Evolutionary conservation across 805 yeast species (phyloP).

Genomic region (Allodekkera sacchari): DNA sequence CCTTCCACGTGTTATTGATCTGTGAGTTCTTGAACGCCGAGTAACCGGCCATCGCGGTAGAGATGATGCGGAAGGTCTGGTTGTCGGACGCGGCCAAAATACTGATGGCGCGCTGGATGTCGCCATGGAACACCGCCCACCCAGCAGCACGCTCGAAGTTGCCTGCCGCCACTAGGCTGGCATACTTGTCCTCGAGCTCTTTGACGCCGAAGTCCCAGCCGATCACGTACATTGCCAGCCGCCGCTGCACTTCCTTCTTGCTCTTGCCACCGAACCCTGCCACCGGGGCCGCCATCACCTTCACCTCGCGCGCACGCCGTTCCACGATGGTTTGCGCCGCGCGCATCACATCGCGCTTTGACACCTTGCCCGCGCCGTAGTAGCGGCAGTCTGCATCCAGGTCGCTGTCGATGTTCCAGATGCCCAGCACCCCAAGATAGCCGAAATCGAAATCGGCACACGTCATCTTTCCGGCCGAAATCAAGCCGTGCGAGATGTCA

Average conservation of each 20-base stretch:
- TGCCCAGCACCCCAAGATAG: constrained; percentile 79
- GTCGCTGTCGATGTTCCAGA: constrained; percentile 73
- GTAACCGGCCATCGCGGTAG: constrained; percentile 91
- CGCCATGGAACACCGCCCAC: constrained; percentile 94
- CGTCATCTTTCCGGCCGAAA: constrained; percentile 57
- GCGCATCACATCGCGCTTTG: constrained; percentile 30
- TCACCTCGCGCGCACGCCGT: constrained; percentile 35
- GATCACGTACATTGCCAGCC: constrained; percentile 70
- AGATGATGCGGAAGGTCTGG: constrained; percentile 67
- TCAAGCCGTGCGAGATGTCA: constrained; percentile 57
- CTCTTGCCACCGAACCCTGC: constrained; percentile 37
- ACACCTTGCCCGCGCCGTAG: constrained; percentile 21
- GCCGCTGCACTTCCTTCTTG: constrained; percentile 55
- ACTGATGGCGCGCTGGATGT: constrained; percentile 70
- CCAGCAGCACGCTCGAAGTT: constrained; percentile 89
- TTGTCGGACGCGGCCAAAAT: constrained; percentile 69
- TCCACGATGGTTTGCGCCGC: constrained; percentile 46
- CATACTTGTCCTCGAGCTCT: constrained; percentile 66
- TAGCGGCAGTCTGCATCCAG: constrained; percentile 33
- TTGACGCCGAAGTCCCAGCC: constrained; percentile 83
- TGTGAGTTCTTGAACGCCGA: constrained; percentile 51
- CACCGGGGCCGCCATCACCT: constrained; percentile 32
- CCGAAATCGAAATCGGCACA: constrained; percentile 71
- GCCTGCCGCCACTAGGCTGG: constrained; percentile 46
- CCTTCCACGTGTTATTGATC: constrained; percentile 79